Percentiles rank a stretch among this genome's conserved stretches.
phyloP scores from a whole-genome alignment of 306 rosid species.

The Cucurbita ficifolia region DNA sequence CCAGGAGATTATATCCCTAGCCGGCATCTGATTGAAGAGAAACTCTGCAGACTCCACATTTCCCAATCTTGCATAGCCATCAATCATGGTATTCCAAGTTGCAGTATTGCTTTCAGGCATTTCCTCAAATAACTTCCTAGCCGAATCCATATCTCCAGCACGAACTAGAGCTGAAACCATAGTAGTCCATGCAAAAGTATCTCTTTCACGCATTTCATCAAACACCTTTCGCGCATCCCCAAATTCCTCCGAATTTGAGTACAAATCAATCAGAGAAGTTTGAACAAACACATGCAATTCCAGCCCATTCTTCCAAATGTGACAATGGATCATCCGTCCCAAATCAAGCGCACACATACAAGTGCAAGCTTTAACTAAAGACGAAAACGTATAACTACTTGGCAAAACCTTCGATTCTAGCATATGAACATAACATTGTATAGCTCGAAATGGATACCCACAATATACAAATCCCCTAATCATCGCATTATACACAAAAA shows the following conservation, averaged over 20 bases:
- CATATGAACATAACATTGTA: slow-evolving; percentile 31
- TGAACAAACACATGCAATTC: slow-evolving; percentile 49
- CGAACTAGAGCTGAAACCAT: slow-evolving; percentile 41
- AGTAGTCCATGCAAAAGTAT: slow-evolving; percentile 51
- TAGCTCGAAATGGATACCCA: slow-evolving; percentile 24
- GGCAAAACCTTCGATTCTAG: slow-evolving; percentile 26
- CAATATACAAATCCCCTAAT: slow-evolving; percentile 40
- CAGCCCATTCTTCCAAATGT: slow-evolving; percentile 54
- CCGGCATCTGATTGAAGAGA: slow-evolving; percentile 43
- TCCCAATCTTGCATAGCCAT: slow-evolving; percentile 48
- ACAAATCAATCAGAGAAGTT: slow-evolving; percentile 53
- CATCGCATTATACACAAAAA: slow-evolving; percentile 51
- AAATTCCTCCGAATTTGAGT: slow-evolving; percentile 24
- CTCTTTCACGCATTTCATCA: slow-evolving; percentile 55
- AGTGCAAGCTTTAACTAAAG: slow-evolving; percentile 47
- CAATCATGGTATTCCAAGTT: slow-evolving; percentile 62
- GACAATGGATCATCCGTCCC: slow-evolving; percentile 44
- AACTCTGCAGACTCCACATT: slow-evolving; percentile 30
- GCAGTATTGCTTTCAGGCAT: slow-evolving; percentile 43
- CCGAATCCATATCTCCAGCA: slow-evolving; percentile 34
- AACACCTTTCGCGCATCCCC: slow-evolving; percentile 32
- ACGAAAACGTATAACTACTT: slow-evolving; percentile 54
- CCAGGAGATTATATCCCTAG: slow-evolving; percentile 62
- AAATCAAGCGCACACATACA: slow-evolving; percentile 13
- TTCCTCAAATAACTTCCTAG: slow-evolving; percentile 33